A percentile compares a stretch with the other conserved stretches of the same genome.
These are phyloP conservation scores for Penicillium sp. DNA, from an alignment of 2,329 filamentous ascomycete species.

Conservation along the genomic window DNA sequence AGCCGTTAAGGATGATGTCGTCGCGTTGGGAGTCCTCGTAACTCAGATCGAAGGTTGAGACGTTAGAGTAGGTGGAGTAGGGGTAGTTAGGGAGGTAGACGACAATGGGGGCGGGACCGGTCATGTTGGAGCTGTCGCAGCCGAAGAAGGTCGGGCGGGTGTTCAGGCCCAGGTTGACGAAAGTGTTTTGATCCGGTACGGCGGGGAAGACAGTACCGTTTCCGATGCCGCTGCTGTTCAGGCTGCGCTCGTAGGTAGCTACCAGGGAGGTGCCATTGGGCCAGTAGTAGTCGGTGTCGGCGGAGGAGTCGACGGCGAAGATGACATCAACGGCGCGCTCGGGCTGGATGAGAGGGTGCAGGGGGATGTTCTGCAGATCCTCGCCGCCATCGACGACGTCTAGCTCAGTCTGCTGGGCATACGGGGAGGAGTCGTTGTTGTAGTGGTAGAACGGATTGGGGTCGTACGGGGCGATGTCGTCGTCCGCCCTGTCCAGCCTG, in stretches of 20 bases:
- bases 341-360: constrained; percentile 71
- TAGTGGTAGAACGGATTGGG: constrained; percentile 73
- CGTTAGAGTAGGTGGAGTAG: constrained; percentile 70
- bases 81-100: constrained; percentile 87
- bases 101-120: constrained; percentile 58
- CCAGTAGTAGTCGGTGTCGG: constrained; percentile 64
- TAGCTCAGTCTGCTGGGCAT: constrained; percentile 51
- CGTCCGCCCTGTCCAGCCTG: constrained; percentile 52
- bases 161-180: constrained; percentile 72
- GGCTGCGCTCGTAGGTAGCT: constrained; percentile 65
- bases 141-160: constrained; percentile 73
- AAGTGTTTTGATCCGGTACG: constrained; percentile 69
- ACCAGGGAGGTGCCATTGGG: constrained; percentile 72
- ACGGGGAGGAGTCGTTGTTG: constrained; percentile 55
- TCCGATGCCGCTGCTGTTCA: constrained; percentile 49
- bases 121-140: constrained; percentile 63
- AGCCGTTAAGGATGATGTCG: constrained; percentile 79
- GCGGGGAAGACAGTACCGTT: constrained; percentile 68
- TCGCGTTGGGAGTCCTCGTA: constrained; percentile 66
- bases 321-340: constrained; percentile 69
- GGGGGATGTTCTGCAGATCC: constrained; percentile 71
- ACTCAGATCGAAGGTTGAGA: constrained; percentile 65
- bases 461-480: constrained; percentile 68
- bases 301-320: constrained; percentile 73
- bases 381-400: constrained; percentile 74